Percentiles rank a stretch among this genome's conserved stretches.
Conservation (phyloP, 306 rosid genomes). For the Vigna trinervia region DNA sequence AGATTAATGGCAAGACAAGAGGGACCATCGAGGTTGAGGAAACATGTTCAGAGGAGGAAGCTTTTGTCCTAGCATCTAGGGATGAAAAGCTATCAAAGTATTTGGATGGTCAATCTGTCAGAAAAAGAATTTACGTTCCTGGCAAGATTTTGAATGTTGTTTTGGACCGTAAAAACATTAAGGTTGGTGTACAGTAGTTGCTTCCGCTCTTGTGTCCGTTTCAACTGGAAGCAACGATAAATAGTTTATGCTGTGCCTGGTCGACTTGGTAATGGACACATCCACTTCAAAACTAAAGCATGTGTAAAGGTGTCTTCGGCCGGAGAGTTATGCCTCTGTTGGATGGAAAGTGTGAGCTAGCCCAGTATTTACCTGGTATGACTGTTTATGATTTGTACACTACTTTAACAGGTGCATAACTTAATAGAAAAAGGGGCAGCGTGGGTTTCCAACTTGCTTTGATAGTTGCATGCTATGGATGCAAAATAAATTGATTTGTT, state of each 20-base stretch:
- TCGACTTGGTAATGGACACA: constrained; percentile 30
- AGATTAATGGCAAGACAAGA: constrained; percentile 95
- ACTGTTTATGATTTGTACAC: background rate
- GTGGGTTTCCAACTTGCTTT: constrained; percentile 2
- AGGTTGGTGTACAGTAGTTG: constrained; percentile 56
- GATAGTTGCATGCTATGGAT: background rate
- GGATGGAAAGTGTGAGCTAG: constrained; percentile 16
- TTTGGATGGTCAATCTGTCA: constrained; percentile 66
- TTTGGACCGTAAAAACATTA: constrained; percentile 69
- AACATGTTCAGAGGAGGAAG: constrained; percentile 87
- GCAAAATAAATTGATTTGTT: background rate
- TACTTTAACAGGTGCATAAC: constrained; percentile 5
- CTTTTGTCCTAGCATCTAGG: constrained; percentile 65
- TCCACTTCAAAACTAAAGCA: constrained; percentile 23
- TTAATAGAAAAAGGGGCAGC: background rate
- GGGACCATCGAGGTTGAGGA: constrained; percentile 90
- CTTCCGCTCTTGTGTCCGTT: background rate
- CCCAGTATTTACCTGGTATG: constrained; percentile 1
- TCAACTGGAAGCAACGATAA: constrained; percentile 35
- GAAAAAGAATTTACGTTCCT: constrained; percentile 81
- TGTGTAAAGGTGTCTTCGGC: constrained; percentile 5
- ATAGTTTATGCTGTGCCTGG: constrained; percentile 24
- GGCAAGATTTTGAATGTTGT: constrained; percentile 91
- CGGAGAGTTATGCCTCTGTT: constrained; percentile 1
- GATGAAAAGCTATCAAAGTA: constrained; percentile 86